phyloP scores from a whole-genome alignment of 148 eudicot species.

The Rhododendron simsii region DNA sequence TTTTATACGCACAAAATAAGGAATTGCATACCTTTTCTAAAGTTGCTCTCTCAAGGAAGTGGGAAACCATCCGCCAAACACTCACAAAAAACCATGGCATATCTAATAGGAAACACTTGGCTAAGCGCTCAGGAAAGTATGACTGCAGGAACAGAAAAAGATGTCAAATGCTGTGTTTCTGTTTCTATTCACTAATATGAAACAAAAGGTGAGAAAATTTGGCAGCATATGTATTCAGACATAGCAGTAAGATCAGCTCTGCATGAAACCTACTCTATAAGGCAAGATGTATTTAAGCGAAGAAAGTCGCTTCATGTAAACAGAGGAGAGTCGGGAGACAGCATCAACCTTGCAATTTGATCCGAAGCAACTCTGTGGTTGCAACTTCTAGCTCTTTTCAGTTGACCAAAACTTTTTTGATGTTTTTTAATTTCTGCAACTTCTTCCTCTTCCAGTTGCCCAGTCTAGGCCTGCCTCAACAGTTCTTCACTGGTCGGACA shows the following conservation, averaged over 20 bases:
- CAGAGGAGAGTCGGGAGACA: not conserved
- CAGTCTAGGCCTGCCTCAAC: not conserved
- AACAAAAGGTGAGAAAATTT: not conserved
- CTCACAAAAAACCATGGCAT: conserved; percentile 51
- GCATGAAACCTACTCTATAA: not conserved
- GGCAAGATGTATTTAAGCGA: not conserved
- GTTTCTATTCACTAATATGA: not conserved
- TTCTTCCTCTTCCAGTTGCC: not conserved
- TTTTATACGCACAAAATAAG: not conserved
- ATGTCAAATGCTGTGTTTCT: not conserved
- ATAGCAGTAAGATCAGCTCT: not conserved
- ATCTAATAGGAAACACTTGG: conserved; percentile 35
- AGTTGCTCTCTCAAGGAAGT: conserved; percentile 57
- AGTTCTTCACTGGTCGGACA: not conserved
- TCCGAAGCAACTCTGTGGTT: not conserved
- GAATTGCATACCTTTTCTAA: conserved; percentile 37
- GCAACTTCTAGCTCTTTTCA: conserved; percentile 1
- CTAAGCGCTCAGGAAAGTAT: conserved; percentile 58
- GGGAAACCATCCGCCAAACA: conserved; percentile 44
- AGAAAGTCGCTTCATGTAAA: not conserved
- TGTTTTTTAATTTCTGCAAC: not conserved
- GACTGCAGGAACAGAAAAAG: conserved; percentile 25
- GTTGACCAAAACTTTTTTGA: not conserved
- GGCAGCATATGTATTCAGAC: not conserved
- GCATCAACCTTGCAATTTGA: not conserved